phyloP scores from a whole-genome alignment of 805 yeast genomes.

The Wickerhamiella hasegawae region DNA sequence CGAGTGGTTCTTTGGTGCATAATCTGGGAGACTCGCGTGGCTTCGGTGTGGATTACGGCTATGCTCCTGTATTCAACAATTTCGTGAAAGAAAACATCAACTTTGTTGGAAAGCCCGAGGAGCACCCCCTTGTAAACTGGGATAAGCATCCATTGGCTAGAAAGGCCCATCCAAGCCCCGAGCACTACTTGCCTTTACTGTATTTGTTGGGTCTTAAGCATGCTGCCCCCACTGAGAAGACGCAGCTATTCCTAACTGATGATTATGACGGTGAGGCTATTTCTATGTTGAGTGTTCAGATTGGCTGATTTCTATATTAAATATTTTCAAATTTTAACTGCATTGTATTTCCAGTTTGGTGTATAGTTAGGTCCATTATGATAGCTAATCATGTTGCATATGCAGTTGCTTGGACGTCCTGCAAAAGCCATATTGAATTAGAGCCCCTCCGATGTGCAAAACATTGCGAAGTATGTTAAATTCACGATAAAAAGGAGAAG shows the following conservation, averaged over 20 bases:
- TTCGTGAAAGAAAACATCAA: constrained; percentile 18
- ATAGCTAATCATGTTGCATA: too few relatives aligned
- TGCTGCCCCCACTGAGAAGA: neutral
- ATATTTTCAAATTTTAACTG: too few relatives aligned
- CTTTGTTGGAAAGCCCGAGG: constrained; percentile 6
- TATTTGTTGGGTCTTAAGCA: constrained; percentile 9
- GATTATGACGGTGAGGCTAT: neutral
- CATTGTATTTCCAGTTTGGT: too few relatives aligned
- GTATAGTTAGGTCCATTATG: too few relatives aligned
- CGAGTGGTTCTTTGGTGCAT: constrained; percentile 64
- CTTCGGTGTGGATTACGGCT: constrained; percentile 20
- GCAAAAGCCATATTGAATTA: too few relatives aligned
- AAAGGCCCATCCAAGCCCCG: constrained; percentile 53
- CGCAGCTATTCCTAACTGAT: neutral
- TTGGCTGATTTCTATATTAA: too few relatives aligned
- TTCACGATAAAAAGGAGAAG: too few relatives aligned
- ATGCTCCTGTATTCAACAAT: constrained; percentile 24
- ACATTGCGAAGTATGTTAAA: too few relatives aligned
- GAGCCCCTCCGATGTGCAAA: too few relatives aligned
- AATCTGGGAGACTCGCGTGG: constrained; percentile 34
- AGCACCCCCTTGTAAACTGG: constrained; percentile 18
- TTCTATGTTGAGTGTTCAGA: constrained; percentile 1
- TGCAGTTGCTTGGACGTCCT: too few relatives aligned
- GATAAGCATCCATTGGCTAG: constrained; percentile 9
- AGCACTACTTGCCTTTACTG: constrained; percentile 33